Conservation (phyloP, 371 early-diverging fungal species). For the Mucor irregularis region DNA sequence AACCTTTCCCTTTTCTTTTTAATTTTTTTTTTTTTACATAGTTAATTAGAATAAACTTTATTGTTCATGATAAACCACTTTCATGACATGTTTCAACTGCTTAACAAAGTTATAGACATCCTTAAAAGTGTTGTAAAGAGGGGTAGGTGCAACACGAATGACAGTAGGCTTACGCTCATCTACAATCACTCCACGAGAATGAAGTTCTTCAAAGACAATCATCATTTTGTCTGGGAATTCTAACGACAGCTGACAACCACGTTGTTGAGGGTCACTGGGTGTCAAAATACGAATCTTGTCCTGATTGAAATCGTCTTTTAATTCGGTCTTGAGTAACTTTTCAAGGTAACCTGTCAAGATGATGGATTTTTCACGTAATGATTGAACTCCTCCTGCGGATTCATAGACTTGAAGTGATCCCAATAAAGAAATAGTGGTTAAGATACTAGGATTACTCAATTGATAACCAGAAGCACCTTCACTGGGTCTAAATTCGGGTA, state of each 20-base stretch:
- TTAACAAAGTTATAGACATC: conserved; percentile 67
- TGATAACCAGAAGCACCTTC: conserved; percentile 87
- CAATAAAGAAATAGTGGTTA: conserved; percentile 70
- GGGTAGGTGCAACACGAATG: conserved; percentile 89
- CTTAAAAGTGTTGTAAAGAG: conserved; percentile 85
- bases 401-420: conserved; percentile 83
- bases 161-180: conserved; percentile 94
- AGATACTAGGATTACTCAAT: conserved; percentile 86
- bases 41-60: not conserved
- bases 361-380: conserved; percentile 72
- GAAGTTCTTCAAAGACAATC: conserved; percentile 61
- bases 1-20: not conserved
- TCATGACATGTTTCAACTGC: conserved; percentile 47
- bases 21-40: not conserved
- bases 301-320: conserved; percentile 30
- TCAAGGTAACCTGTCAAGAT: conserved; percentile 85
- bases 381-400: conserved; percentile 62
- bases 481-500: conserved; percentile 72
- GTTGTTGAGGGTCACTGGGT: conserved; percentile 69
- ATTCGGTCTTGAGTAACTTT: conserved; percentile 42
- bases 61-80: conserved; percentile 32
- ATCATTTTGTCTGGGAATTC: conserved; percentile 64
- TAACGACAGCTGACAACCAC: conserved; percentile 91
- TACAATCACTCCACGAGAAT: conserved; percentile 72
- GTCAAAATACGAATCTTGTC: conserved; percentile 77